These are phyloP conservation scores for Rhodotorula sp. DNA, from an alignment of 1,284 basidiomycete species.

Conservation along the genomic window DNA sequence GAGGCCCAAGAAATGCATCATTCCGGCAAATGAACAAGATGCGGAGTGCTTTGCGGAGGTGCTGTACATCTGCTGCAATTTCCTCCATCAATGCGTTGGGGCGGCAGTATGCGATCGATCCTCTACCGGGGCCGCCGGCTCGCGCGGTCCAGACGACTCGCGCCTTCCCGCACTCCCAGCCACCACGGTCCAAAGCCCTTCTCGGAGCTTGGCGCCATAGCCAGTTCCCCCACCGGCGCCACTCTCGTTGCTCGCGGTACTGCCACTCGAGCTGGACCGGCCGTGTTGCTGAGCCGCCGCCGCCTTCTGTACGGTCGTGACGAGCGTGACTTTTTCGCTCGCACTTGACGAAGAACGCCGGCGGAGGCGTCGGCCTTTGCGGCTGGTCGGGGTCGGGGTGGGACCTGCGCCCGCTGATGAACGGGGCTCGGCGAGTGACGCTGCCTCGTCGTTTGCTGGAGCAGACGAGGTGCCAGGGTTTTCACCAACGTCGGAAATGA, in stretches of 20 bases:
- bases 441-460: not conserved
- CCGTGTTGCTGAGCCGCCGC: no score
- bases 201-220: slow-evolving; percentile 14
- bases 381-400: not conserved
- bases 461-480: not conserved
- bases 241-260: no score
- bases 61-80: not conserved
- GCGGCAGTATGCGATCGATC: not conserved
- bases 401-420: no score
- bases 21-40: no score
- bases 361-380: not conserved
- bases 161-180: slow-evolving; percentile 12
- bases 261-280: not conserved
- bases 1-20: not conserved
- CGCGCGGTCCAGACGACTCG: not conserved
- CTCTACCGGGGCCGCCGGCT: not conserved
- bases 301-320: not conserved
- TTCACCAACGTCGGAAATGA: not conserved
- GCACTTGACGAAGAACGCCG: not conserved
- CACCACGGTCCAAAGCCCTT: slow-evolving; percentile 21
- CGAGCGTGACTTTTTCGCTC: slow-evolving; percentile 1
- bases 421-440: no score
- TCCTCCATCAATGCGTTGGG: not conserved
- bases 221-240: not conserved
- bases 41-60: not conserved